Conservation (phyloP, 805 yeast genomes). For the Hermanozyma aechmeae region DNA sequence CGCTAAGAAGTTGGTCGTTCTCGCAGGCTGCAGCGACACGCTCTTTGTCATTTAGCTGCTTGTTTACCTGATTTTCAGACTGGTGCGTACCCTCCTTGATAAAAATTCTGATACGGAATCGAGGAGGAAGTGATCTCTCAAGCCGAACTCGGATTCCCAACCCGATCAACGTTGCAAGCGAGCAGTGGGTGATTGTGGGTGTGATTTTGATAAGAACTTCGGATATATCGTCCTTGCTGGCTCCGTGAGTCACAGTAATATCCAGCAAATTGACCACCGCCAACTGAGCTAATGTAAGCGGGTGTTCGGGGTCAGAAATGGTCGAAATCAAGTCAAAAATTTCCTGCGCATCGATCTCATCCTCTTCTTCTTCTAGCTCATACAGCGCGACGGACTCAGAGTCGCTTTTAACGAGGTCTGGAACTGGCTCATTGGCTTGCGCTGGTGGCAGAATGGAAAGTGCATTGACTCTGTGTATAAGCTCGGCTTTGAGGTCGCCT, state of each 20-base stretch:
- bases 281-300: constrained; percentile 85
- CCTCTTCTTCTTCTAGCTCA: constrained; percentile 31
- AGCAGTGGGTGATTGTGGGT: constrained; percentile 97
- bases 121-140: constrained; percentile 78
- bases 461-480: constrained; percentile 20
- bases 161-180: constrained; percentile 92
- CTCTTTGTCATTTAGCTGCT: constrained; percentile 94
- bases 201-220: constrained; percentile 79
- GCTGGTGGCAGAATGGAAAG: constrained; percentile 17
- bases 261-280: constrained; percentile 86
- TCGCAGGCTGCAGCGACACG: constrained; percentile 98
- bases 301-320: constrained; percentile 96
- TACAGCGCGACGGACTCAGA: constrained; percentile 10
- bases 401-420: constrained; percentile 18
- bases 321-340: constrained; percentile 57
- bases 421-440: constrained; percentile 9
- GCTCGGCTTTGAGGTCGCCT: constrained; percentile 8
- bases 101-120: constrained; percentile 70
- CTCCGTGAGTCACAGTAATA: constrained; percentile 58
- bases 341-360: constrained; percentile 81
- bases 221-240: constrained; percentile 42
- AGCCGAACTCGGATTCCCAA: constrained; percentile 87
- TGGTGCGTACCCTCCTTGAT: constrained; percentile 92
- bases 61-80: constrained; percentile 91
- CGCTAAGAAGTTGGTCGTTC: constrained; percentile 81